Evolutionary conservation across 257 asterid genomes (phyloP), one percentile per base, ranked within the genome.

Genomic region (Solanum verrucosum): DNA sequence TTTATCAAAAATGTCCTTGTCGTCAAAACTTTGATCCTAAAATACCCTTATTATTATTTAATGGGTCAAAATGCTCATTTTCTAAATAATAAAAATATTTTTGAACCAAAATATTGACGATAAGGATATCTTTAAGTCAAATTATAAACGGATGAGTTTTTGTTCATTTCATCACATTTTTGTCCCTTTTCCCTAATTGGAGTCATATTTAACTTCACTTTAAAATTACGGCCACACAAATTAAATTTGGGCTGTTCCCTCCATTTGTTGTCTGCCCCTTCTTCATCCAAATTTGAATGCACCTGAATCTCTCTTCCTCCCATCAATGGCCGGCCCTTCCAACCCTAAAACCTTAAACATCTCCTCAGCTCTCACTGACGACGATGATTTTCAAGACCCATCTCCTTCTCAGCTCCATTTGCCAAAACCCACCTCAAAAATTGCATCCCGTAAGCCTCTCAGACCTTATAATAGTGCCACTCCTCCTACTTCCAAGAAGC

Each of bases 381-480:
- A 95, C 49, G 98, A 94, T 23, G 96, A 94, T 90, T 95, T 95
- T 56, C 96, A 93, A 87, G 96, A 92, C 90, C 94, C 95, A 60
- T 90, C 90, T 60, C 91, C 91, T 60, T 90, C 92, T 75, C 86
- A 89, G 77, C 85, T 87, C 65, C 37, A 67, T 59, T 85, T 92
- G 31, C 44, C 90, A 74, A 90, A 77, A 87, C 44, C 88, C 91
- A 70, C 91, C 87, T 89, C 93, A 6, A 60, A 89, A n/a, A 23
- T 91, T 88, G 31, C 86, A 89, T 13, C 73, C 15, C 79, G 83
- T 38, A 68, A 34, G 33, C 92, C 91, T 87, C 94, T 90, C 79
- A 89, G 74, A 49, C 91, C 91, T 73, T 87, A 83, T 13, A 87
- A 87, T 44, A 86, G 88, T 25, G 79, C 87, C 83, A 35, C 87